These are phyloP conservation scores for Metarhizium robertsii DNA, from an alignment of 2,329 filamentous ascomycete species.

Conservation along the genomic window DNA sequence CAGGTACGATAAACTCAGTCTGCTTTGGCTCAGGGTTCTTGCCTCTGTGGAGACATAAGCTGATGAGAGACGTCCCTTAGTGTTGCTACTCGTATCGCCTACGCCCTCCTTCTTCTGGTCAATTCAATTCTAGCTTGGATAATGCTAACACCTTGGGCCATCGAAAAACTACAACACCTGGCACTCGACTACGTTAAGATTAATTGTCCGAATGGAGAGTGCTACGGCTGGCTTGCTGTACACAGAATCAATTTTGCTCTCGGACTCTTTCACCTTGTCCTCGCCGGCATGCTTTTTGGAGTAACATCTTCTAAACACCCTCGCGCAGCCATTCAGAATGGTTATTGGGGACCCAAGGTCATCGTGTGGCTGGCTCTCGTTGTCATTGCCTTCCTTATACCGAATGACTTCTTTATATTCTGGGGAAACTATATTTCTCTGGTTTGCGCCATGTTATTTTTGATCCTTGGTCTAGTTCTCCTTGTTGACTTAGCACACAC, in stretches of 20 bases:
- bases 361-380: constrained; percentile 81
- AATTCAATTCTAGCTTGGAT: constrained; percentile 98
- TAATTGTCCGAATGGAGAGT: constrained; percentile 80
- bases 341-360: constrained; percentile 97
- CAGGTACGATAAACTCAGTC: constrained; percentile 49
- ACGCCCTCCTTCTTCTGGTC: constrained; percentile 85
- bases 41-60: not conserved
- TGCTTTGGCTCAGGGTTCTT: not conserved
- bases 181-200: constrained; percentile 96
- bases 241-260: constrained; percentile 98
- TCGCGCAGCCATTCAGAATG: constrained; percentile 85
- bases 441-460: constrained; percentile 81
- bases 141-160: constrained; percentile 97
- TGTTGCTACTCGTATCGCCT: constrained; percentile 93
- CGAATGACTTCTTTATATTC: constrained; percentile 86
- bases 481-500: constrained; percentile 92
- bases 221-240: constrained; percentile 91
- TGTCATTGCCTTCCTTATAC: constrained; percentile 89
- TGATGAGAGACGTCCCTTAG: constrained; percentile 31
- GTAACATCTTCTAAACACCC: constrained; percentile 81
- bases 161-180: constrained; percentile 87
- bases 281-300: constrained; percentile 77
- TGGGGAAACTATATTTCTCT: constrained; percentile 95
- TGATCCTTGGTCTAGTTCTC: constrained; percentile 84
- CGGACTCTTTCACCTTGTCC: constrained; percentile 82